These are phyloP conservation scores for Bidens hawaiensis DNA, from an alignment of 140 eudicot genomes.

Conservation along the genomic window DNA sequence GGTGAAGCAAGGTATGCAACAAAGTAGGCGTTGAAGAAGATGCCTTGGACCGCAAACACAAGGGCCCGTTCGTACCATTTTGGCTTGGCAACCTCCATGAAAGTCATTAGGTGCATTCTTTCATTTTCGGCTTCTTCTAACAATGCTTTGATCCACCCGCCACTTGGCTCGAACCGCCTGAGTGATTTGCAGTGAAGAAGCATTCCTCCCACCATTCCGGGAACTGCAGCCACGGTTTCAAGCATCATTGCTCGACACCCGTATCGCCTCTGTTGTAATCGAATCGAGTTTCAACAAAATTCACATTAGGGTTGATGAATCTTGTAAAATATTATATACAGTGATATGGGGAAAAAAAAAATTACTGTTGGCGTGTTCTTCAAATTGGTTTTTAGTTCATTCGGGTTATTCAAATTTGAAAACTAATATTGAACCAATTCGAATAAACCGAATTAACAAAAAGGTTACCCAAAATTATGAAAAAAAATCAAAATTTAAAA, in stretches of 20 bases:
- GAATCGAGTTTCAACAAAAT: not conserved
- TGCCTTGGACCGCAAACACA: slow-evolving; percentile 81
- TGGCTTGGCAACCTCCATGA: slow-evolving; percentile 92
- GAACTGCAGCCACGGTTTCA: slow-evolving; percentile 95
- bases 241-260: slow-evolving; percentile 99
- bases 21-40: slow-evolving; percentile 92
- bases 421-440: too few relatives aligned
- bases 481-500: too few relatives aligned
- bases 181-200: slow-evolving; percentile 88
- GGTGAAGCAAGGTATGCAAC: slow-evolving; percentile 69
- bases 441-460: too few relatives aligned
- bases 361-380: too few relatives aligned
- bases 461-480: too few relatives aligned
- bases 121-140: slow-evolving; percentile 97
- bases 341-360: too few relatives aligned
- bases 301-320: not conserved
- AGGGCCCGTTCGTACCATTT: slow-evolving; percentile 90
- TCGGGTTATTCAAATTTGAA: too few relatives aligned
- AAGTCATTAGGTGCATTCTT: slow-evolving; percentile 95
- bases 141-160: slow-evolving; percentile 92
- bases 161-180: slow-evolving; percentile 90
- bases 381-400: too few relatives aligned
- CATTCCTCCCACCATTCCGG: slow-evolving; percentile 98
- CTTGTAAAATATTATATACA: too few relatives aligned
- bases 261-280: slow-evolving; percentile 53